Conservation (phyloP, 352 stramenopile genomes). For the Stephanocyclus meneghinianus region DNA sequence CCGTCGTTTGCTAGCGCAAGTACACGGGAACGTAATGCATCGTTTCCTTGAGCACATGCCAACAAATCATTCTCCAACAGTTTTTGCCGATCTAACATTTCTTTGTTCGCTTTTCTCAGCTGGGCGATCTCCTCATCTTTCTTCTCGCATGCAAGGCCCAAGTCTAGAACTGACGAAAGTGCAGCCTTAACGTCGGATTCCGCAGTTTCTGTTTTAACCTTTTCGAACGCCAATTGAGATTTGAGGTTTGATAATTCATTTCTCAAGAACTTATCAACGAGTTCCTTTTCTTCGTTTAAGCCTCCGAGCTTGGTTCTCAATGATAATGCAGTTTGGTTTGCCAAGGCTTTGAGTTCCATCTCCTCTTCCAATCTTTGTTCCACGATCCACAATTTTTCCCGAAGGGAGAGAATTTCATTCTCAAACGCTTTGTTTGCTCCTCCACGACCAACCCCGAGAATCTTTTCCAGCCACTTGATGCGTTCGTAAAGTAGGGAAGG, state of each 20-base stretch:
- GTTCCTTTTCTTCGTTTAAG: constrained; percentile 9
- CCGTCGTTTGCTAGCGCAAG: constrained; percentile 12
- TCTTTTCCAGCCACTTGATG: constrained; percentile 29
- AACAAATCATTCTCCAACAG: constrained; percentile 11
- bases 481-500: constrained; percentile 14
- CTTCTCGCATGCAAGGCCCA: neutral
- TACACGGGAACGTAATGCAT: constrained; percentile 22
- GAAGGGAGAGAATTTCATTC: constrained; percentile 17
- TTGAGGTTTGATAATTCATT: constrained; percentile 17
- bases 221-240: constrained; percentile 17
- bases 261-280: constrained; percentile 9
- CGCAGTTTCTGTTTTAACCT: constrained; percentile 4
- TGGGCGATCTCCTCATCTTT: constrained; percentile 26
- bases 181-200: constrained; percentile 3
- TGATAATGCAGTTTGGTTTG: constrained; percentile 17
- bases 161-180: constrained; percentile 8
- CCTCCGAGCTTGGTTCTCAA: constrained; percentile 18
- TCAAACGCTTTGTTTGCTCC: constrained; percentile 6
- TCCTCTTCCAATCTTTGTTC: constrained; percentile 28
- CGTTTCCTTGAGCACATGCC: constrained; percentile 28
- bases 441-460: constrained; percentile 12
- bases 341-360: constrained; percentile 32
- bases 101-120: constrained; percentile 17
- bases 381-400: constrained; percentile 12
- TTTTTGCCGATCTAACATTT: constrained; percentile 23